Conservation (phyloP, 345 rosid species). For the Linum trigynum region DNA sequence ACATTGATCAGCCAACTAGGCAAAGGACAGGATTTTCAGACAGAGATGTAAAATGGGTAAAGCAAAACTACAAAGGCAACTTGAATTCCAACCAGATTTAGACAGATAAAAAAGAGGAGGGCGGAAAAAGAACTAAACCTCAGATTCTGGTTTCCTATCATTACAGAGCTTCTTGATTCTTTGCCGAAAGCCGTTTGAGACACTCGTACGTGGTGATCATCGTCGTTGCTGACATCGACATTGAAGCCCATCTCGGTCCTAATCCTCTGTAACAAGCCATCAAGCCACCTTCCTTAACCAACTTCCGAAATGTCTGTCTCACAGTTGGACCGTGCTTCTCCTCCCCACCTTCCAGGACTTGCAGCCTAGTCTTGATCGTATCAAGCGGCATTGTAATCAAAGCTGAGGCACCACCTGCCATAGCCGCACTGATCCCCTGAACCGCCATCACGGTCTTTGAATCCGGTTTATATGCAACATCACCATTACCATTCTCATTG, state of each 20-base stretch:
- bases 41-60: background rate
- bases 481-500: constrained; percentile 15
- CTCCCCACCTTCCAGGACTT: constrained; percentile 72
- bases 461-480: constrained; percentile 41
- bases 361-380: constrained; percentile 88
- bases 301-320: constrained; percentile 60
- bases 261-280: constrained; percentile 83
- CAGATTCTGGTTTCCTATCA: background rate
- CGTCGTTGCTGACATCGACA: constrained; percentile 91
- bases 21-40: background rate
- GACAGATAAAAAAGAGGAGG: background rate
- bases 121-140: background rate
- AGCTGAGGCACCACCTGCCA: constrained; percentile 93
- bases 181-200: constrained; percentile 74
- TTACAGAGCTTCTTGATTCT: constrained; percentile 42
- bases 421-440: constrained; percentile 89
- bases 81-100: background rate
- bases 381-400: constrained; percentile 89
- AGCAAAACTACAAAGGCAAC: background rate
- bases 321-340: constrained; percentile 62
- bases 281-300: constrained; percentile 91
- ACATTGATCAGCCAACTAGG: constrained; percentile 6
- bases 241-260: constrained; percentile 90
- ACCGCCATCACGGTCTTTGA: constrained; percentile 68
- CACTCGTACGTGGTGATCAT: constrained; percentile 98